Evolutionary conservation across 495 filamentous ascomycete species (phyloP).

Genomic region (Pseudevernia furfuracea): DNA sequence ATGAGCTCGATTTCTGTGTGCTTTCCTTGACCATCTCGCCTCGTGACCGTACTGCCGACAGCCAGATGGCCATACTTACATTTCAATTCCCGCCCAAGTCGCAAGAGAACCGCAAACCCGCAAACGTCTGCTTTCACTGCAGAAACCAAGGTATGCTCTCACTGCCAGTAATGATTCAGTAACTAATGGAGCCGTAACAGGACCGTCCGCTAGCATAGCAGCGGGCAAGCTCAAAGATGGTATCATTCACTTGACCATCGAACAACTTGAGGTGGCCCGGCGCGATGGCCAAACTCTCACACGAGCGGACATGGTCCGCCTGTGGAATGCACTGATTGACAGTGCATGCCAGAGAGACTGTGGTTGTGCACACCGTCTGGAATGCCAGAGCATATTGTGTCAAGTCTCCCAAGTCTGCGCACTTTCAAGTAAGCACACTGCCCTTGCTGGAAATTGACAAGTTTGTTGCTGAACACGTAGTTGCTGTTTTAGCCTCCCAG

Average conservation of each 20-base stretch:
- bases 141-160: neutral
- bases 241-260: neutral
- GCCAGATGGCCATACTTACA: neutral
- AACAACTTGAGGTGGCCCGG: neutral
- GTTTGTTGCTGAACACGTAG: neutral
- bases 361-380: neutral
- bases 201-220: neutral
- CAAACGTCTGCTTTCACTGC: neutral
- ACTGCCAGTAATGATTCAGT: neutral
- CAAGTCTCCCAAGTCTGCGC: neutral
- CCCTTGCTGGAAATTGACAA: neutral
- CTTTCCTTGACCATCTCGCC: too few relatives aligned
- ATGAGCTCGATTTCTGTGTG: too few relatives aligned
- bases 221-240: neutral
- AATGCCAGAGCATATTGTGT: neutral
- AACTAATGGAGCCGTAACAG: neutral
- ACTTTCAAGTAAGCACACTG: neutral
- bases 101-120: neutral
- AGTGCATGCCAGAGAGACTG: neutral
- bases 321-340: neutral
- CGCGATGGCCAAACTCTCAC: neutral
- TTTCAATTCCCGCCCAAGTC: neutral
- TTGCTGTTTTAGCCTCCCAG: neutral
- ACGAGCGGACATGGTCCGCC: neutral
- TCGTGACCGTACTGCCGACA: too few relatives aligned